Percentiles rank a stretch among this genome's conserved stretches.
Conservation (phyloP, 495 filamentous ascomycete species). For the Hamigera avellanea region DNA sequence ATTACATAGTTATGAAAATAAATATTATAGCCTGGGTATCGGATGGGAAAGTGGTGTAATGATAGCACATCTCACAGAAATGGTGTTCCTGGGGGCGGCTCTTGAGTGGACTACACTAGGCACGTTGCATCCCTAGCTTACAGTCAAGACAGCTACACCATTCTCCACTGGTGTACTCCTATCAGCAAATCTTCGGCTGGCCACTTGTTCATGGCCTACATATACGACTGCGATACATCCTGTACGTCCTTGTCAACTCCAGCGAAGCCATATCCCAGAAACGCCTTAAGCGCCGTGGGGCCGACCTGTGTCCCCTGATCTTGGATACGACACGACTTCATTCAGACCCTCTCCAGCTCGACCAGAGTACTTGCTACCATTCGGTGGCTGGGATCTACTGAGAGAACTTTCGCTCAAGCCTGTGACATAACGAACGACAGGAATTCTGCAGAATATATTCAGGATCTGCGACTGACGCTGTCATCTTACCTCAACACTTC, state of each 20-base stretch:
- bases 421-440: slow-evolving; percentile 10
- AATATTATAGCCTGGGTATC: too few relatives aligned
- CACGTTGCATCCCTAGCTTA: slow-evolving; percentile 2
- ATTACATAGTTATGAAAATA: too few relatives aligned
- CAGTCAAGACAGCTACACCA: slow-evolving; percentile 14
- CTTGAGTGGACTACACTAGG: too few relatives aligned
- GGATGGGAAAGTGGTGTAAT: too few relatives aligned
- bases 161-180: slow-evolving; percentile 6
- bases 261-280: too few relatives aligned
- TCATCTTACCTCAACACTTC: too few relatives aligned
- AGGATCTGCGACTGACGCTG: too few relatives aligned
- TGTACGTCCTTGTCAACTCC: too few relatives aligned
- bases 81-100: neutral
- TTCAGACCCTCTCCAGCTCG: neutral
- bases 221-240: too few relatives aligned
- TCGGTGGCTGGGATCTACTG: slow-evolving; percentile 8
- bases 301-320: neutral
- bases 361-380: slow-evolving; percentile 3
- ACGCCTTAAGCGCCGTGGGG: too few relatives aligned
- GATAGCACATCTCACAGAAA: too few relatives aligned
- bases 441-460: too few relatives aligned
- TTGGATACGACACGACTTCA: neutral
- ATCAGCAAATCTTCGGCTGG: slow-evolving; percentile 14
- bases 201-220: slow-evolving; percentile 2
- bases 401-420: slow-evolving; percentile 1